Percentiles rank a stretch among this genome's conserved stretches.
phyloP scores from a whole-genome alignment of 208 protist species.

The Histomonas meleagridis region DNA sequence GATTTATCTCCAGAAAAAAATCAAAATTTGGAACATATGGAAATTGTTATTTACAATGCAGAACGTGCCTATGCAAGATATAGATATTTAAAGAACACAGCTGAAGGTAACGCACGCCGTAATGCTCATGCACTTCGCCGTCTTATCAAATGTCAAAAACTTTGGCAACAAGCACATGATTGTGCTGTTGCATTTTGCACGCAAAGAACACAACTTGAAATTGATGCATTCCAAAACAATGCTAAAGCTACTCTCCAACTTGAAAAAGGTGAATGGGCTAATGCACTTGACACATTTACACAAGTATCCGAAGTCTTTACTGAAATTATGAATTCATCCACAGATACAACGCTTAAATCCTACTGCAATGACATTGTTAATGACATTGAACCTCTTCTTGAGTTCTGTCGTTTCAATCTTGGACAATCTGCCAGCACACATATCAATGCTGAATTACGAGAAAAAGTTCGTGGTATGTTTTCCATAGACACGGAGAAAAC shows the following conservation, averaged over 20 bases:
- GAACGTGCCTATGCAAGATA: not conserved
- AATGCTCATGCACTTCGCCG: not conserved
- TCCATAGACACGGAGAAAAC: not conserved
- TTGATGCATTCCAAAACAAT: not conserved
- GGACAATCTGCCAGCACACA: not conserved
- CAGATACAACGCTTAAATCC: not conserved
- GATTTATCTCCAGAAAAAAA: not conserved
- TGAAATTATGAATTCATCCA: not conserved
- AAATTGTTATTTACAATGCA: not conserved
- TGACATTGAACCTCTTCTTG: not conserved
- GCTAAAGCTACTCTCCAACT: not conserved
- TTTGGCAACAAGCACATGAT: not conserved
- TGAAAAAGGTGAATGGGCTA: not conserved
- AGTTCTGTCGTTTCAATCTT: not conserved
- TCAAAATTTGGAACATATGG: not conserved
- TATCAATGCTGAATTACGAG: not conserved
- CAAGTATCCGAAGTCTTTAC: not conserved
- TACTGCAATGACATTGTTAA: not conserved
- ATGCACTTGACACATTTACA: not conserved
- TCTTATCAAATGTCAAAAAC: not conserved
- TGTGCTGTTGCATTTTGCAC: not conserved
- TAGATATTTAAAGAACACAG: not conserved
- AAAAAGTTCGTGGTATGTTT: not conserved
- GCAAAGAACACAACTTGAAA: not conserved
- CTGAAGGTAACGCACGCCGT: not conserved